Evolutionary conservation across 805 yeast species (phyloP).

Genomic region (Zygosaccharomyces lentus): DNA sequence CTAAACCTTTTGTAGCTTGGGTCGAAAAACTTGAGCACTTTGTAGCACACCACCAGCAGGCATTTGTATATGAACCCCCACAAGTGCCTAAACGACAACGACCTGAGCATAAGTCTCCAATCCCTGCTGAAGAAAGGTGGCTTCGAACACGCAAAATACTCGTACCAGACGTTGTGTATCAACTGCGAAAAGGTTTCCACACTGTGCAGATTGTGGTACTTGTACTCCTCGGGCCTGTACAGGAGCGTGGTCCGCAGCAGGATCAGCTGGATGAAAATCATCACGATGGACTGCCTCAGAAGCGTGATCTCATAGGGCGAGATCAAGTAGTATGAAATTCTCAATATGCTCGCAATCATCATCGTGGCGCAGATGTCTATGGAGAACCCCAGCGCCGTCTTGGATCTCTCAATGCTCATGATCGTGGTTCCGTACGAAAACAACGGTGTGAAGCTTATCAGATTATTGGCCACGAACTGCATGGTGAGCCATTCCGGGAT

Average conservation of each 20-base stretch:
- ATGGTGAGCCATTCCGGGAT: constrained; percentile 49
- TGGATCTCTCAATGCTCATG: constrained; percentile 55
- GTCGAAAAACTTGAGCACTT: constrained; percentile 59
- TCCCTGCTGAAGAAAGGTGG: constrained; percentile 26
- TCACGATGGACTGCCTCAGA: constrained; percentile 73
- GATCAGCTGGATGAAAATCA: constrained; percentile 73
- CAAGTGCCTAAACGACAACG: constrained; percentile 21
- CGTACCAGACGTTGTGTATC: constrained; percentile 34
- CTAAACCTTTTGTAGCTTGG: constrained; percentile 61
- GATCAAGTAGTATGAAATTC: constrained; percentile 73
- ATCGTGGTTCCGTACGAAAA: constrained; percentile 85
- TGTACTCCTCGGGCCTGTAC: constrained; percentile 48
- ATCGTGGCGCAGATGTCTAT: constrained; percentile 91
- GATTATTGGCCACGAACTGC: constrained; percentile 55
- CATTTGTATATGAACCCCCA: constrained; percentile 26
- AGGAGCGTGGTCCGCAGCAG: constrained; percentile 59
- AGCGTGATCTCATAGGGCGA: constrained; percentile 79
- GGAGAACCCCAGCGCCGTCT: constrained; percentile 76
- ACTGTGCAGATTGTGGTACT: constrained; percentile 36
- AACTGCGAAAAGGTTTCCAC: constrained; percentile 32
- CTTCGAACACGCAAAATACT: constrained; percentile 26
- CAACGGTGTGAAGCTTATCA: constrained; percentile 77
- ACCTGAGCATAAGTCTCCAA: constrained; percentile 27
- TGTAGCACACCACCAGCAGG: constrained; percentile 31
- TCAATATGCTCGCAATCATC: constrained; percentile 68